A percentile compares a stretch with the other conserved stretches of the same genome.
These are phyloP conservation scores for Brassica balearica DNA, from an alignment of 441 rosid species.

Conservation along the genomic window DNA sequence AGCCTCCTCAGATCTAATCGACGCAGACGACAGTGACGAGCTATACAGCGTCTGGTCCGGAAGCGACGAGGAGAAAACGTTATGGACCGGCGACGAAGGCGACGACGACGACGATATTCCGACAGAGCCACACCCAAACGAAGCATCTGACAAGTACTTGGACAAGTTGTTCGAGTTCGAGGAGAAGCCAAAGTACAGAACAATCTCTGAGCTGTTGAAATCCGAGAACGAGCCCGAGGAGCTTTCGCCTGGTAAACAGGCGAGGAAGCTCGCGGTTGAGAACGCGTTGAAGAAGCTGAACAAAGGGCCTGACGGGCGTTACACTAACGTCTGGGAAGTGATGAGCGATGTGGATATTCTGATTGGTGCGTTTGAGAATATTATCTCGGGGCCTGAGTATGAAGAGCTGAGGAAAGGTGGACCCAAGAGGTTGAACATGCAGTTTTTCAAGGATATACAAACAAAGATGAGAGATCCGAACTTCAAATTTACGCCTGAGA, in stretches of 20 bases:
- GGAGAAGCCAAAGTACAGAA: constrained; percentile 84
- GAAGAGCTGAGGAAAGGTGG: constrained; percentile 96
- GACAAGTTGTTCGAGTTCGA: constrained; percentile 92
- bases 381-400: constrained; percentile 91
- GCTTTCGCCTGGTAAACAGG: constrained; percentile 89
- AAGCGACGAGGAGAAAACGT: constrained; percentile 88
- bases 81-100: constrained; percentile 95
- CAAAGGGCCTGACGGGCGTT: constrained; percentile 94
- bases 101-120: constrained; percentile 85
- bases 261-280: constrained; percentile 90
- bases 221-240: constrained; percentile 84
- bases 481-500: constrained; percentile 83
- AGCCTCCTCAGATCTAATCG: constrained; percentile 64
- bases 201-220: constrained; percentile 78
- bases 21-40: constrained; percentile 92
- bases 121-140: constrained; percentile 78
- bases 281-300: constrained; percentile 89
- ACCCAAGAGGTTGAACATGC: constrained; percentile 83
- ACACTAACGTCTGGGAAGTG: constrained; percentile 90
- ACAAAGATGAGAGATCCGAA: constrained; percentile 93
- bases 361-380: constrained; percentile 87
- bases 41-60: constrained; percentile 85
- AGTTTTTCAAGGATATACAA: constrained; percentile 95
- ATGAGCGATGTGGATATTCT: constrained; percentile 88
- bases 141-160: constrained; percentile 74